Percentiles rank a stretch among this genome's conserved stretches.
phyloP scores from a whole-genome alignment of 305 asterid genomes.

The Fraxinus greggii region DNA sequence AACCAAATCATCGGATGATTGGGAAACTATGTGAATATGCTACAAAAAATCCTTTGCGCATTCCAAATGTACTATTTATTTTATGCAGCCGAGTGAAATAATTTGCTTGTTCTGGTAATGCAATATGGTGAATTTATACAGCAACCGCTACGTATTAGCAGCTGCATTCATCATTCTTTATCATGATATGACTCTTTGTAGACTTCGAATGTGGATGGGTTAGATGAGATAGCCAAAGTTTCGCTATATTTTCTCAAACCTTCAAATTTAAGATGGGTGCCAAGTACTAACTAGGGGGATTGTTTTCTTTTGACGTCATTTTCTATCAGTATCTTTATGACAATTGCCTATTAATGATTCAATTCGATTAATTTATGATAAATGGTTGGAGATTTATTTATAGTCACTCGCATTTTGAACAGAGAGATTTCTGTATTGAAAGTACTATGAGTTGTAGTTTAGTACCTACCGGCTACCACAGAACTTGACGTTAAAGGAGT shows the following conservation, averaged over 20 bases:
- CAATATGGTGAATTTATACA: not conserved
- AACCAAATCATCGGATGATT: slow-evolving; percentile 88
- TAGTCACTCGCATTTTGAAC: not conserved
- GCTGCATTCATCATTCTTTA: not conserved
- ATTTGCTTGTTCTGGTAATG: slow-evolving; percentile 15
- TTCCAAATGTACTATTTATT: slow-evolving; percentile 69
- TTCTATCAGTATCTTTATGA: not conserved
- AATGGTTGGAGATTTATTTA: not conserved
- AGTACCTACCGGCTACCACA: not conserved
- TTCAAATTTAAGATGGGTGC: not conserved
- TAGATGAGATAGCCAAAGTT: not conserved
- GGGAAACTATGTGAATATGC: slow-evolving; percentile 96
- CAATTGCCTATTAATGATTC: not conserved
- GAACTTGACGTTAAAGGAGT: not conserved
- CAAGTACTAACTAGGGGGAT: not conserved
- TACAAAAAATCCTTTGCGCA: slow-evolving; percentile 88
- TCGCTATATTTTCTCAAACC: not conserved
- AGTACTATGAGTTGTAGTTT: not conserved
- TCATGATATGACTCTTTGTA: not conserved
- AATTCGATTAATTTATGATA: not conserved
- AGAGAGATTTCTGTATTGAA: not conserved
- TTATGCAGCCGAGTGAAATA: not conserved
- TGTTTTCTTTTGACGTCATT: not conserved
- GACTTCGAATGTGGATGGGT: not conserved
- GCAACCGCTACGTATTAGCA: not conserved